Base-by-base conservation (phyloP, 345 rosid genomes). In the Limnanthes douglasii region DNA sequence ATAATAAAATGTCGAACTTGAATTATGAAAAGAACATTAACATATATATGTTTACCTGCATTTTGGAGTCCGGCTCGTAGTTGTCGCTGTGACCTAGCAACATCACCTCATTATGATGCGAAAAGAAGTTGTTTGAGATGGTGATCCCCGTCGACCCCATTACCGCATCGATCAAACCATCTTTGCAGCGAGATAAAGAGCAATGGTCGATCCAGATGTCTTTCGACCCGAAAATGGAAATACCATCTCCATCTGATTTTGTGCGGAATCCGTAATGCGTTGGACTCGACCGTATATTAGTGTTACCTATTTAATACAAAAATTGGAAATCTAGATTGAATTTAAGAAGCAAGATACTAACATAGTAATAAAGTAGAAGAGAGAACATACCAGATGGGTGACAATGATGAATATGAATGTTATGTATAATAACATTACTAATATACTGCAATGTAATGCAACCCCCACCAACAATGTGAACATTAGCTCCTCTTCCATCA, bases 151-250 rank as follows among this genome's bases (percentile, higher is more conserved):
- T 80, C 4, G 88, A 84, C 0, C 98, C 96, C 95, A 90, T 84
- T 35, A 90, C 72, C 0, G 92, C 98, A 43, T 90, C 98, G 4
- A 90, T 77, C 40, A 90, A 45, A 5, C 98, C 98, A n/a, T 90
- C 98, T 21, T 64, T 84, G 56, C 98, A 90, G 39, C 70, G 78
- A 4, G 95, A 84, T 0, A 90, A 60, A 1, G 95, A 79, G 59
- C 98, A 90, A 23, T 90, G 98, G 47, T 90, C 98, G 9, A 90
- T 74, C 98, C 98, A 90, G 41, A 90, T 51, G 67, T 90, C 94
- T 28, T 66, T 70, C 9, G 95, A 41, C n/a, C 98, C 98, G 21
- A 79, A 84, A 21, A 90, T 63, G 13, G 95, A 84, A 45, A 90
- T 90, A 9, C 95, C 98, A 18, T 90, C 98, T 7, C 98, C 98